Percentiles rank a stretch among this genome's conserved stretches.
phyloP scores from a whole-genome alignment of 208 protist species.

The Crithidia acanthocephali region DNA sequence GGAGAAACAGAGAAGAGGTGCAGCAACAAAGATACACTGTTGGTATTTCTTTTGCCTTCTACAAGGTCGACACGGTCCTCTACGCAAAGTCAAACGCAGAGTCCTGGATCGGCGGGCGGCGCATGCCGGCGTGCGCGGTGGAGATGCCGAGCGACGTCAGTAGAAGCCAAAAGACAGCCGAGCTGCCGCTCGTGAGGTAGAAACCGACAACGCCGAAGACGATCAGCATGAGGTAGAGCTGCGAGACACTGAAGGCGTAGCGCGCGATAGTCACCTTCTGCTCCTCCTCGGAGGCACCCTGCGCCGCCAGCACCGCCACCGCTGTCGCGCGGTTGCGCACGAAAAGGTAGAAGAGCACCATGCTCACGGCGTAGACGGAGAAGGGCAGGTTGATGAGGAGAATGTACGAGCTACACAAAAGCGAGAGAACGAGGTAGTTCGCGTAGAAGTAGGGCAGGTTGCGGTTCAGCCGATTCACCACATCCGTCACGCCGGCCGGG shows the following conservation, averaged over 20 bases:
- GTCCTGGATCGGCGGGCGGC: slow-evolving; percentile 57
- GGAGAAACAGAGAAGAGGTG: not conserved
- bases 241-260: slow-evolving; percentile 46
- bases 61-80: not conserved
- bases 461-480: slow-evolving; percentile 62
- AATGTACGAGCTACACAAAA: slow-evolving; percentile 77
- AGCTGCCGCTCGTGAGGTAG: slow-evolving; percentile 81
- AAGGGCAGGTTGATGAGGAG: slow-evolving; percentile 84
- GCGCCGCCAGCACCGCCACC: slow-evolving; percentile 18
- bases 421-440: slow-evolving; percentile 90
- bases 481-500: slow-evolving; percentile 60
- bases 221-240: slow-evolving; percentile 68
- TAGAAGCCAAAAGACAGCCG: slow-evolving; percentile 84
- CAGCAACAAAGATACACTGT: not conserved
- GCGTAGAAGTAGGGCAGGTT: slow-evolving; percentile 87
- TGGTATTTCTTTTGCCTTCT: slow-evolving; percentile 6
- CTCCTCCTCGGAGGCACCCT: slow-evolving; percentile 31
- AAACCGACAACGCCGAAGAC: slow-evolving; percentile 70
- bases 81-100: slow-evolving; percentile 65
- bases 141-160: slow-evolving; percentile 74
- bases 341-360: slow-evolving; percentile 50
- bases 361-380: slow-evolving; percentile 57
- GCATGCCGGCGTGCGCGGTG: slow-evolving; percentile 57
- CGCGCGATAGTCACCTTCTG: slow-evolving; percentile 38
- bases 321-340: slow-evolving; percentile 37